A percentile compares a stretch with the other conserved stretches of the same genome.
phyloP scores from a whole-genome alignment of 129 eudicot species.

The Artemisia annua region DNA sequence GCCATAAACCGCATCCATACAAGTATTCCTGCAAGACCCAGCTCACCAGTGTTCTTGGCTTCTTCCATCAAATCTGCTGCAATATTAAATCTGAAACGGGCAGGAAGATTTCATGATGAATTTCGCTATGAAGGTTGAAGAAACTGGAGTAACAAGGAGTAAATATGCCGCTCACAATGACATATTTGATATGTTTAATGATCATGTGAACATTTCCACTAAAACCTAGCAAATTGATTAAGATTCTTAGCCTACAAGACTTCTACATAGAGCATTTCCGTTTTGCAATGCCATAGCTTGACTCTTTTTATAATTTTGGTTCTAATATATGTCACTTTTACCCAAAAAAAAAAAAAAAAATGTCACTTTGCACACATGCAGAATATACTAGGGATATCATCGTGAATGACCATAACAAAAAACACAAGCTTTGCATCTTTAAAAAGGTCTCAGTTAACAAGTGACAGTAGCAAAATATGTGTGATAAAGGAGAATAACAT shows the following conservation, averaged over 20 bases:
- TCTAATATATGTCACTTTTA: no score
- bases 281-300: not conserved
- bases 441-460: conserved; percentile 1
- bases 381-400: conserved; percentile 3
- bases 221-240: not conserved
- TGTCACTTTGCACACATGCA: not conserved
- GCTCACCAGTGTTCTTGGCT: conserved; percentile 70
- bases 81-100: conserved; percentile 75
- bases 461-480: not conserved
- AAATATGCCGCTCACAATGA: no score
- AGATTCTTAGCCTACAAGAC: conserved; percentile 5
- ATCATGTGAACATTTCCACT: no score
- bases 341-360: no score
- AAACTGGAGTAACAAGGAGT: no score
- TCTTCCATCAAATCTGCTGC: conserved; percentile 92
- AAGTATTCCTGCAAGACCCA: conserved; percentile 90
- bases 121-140: not conserved
- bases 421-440: conserved; percentile 8
- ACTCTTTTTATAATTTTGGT: no score
- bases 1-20: conserved; percentile 99
- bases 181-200: no score
- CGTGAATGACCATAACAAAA: not conserved
- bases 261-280: not conserved
- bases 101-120: conserved; percentile 9
- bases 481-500: conserved; percentile 4